A percentile compares a stretch with the other conserved stretches of the same genome.
phyloP scores from a whole-genome alignment of 1,139 yeast species.

The Diutina neorugosa region DNA sequence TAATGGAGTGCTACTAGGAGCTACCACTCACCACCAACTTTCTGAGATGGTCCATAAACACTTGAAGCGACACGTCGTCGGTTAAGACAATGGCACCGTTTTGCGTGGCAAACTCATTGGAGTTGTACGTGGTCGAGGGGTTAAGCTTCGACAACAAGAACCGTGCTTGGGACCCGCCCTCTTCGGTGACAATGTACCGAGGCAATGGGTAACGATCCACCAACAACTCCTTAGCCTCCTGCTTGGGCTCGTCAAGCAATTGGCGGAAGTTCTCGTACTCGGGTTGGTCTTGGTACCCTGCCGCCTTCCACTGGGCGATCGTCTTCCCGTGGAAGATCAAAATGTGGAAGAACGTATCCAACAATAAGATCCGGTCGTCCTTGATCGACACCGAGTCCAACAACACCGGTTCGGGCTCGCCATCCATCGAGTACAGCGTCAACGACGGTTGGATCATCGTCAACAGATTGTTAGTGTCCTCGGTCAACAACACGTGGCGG shows the following conservation, averaged over 20 bases:
- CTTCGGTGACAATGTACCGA: constrained; percentile 91
- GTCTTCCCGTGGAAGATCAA: constrained; percentile 92
- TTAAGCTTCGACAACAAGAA: constrained; percentile 88
- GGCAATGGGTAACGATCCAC: constrained; percentile 96
- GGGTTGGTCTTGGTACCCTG: constrained; percentile 84
- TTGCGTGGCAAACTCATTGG: constrained; percentile 33
- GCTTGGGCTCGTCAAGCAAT: constrained; percentile 79
- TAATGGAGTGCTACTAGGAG: background rate
- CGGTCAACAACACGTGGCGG: constrained; percentile 83
- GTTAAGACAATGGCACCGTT: constrained; percentile 78
- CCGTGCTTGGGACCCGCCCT: constrained; percentile 97
- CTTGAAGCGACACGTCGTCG: constrained; percentile 88
- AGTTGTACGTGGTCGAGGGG: constrained; percentile 77
- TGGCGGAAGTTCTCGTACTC: constrained; percentile 83
- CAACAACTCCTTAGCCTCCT: constrained; percentile 84
- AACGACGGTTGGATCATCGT: constrained; percentile 96
- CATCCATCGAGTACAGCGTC: constrained; percentile 70
- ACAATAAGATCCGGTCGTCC: constrained; percentile 74
- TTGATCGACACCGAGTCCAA: constrained; percentile 87
- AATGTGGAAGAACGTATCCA: constrained; percentile 94
- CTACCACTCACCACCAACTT: constrained; percentile 48
- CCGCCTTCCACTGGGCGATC: constrained; percentile 92
- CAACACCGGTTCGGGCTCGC: constrained; percentile 84
- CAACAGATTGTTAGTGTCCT: constrained; percentile 86
- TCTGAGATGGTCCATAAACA: constrained; percentile 82